Evolutionary conservation across 1,139 yeast species (phyloP).

Genomic region (Eremothecium cymbalariae): DNA sequence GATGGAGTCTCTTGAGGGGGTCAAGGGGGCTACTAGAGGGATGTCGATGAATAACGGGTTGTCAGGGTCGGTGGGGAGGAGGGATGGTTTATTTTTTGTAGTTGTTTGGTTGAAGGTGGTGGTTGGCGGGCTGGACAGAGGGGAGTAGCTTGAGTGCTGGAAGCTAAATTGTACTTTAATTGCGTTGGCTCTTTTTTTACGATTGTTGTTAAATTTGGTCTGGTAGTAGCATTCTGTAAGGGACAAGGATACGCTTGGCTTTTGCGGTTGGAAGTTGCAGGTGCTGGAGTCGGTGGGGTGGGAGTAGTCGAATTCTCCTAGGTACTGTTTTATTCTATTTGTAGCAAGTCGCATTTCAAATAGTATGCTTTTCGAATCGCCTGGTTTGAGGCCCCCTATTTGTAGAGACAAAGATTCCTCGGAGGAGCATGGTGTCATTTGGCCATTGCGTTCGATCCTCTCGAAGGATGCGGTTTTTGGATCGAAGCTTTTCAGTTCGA

Average conservation of each 20-base stretch:
- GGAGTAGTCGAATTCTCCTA: too few species aligned
- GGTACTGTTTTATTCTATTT: not conserved
- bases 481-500: conserved; percentile 6
- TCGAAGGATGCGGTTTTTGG: conserved; percentile 6
- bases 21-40: conserved; percentile 16
- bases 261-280: too few species aligned
- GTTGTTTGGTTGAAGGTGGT: not conserved
- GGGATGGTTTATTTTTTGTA: not conserved
- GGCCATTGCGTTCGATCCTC: conserved; percentile 8
- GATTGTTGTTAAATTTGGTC: not conserved
- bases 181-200: too few species aligned
- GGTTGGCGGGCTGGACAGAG: conserved; percentile 3
- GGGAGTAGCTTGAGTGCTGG: too few species aligned
- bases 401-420: conserved; percentile 3
- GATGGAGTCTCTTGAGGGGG: conserved; percentile 15
- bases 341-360: conserved; percentile 8
- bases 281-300: too few species aligned
- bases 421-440: conserved; percentile 1
- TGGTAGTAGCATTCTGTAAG: not conserved
- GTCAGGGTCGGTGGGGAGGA: conserved; percentile 1
- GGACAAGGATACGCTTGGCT: not conserved
- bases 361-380: conserved; percentile 8
- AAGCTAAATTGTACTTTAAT: too few species aligned
- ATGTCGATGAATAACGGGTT: conserved; percentile 11
- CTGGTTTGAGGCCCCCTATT: conserved; percentile 9